These are phyloP conservation scores for Xylariales sp. DNA, from an alignment of 2,329 filamentous ascomycete species.

Conservation along the genomic window DNA sequence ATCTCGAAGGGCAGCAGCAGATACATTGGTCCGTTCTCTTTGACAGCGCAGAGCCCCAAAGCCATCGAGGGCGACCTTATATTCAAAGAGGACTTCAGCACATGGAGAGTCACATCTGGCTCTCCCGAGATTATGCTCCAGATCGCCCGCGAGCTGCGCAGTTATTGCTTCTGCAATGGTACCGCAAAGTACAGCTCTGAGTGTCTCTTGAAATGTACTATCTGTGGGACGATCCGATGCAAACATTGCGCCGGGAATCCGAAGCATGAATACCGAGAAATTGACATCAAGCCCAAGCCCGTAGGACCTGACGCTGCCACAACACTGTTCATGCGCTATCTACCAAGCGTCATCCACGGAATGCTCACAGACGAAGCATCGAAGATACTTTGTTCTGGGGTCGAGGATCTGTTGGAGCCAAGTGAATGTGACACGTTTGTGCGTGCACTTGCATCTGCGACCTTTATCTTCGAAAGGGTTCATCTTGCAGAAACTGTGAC, in stretches of 20 bases:
- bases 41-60: background rate
- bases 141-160: constrained; percentile 15
- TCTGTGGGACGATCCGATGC: constrained; percentile 33
- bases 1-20: background rate
- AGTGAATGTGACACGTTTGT: background rate
- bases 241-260: constrained; percentile 35
- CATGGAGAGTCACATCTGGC: background rate
- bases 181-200: constrained; percentile 25
- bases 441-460: background rate
- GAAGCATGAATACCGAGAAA: constrained; percentile 22
- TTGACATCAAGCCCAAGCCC: constrained; percentile 10
- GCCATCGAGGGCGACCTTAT: background rate
- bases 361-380: background rate
- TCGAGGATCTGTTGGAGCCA: background rate
- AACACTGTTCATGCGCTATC: background rate
- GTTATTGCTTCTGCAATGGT: constrained; percentile 32
- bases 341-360: background rate
- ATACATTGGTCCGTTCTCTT: background rate
- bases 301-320: constrained; percentile 15
- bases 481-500: constrained; percentile 22
- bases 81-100: background rate
- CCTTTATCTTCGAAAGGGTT: constrained; percentile 20
- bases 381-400: background rate
- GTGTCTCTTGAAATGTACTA: constrained; percentile 23
- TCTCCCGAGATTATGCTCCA: constrained; percentile 11